Evolutionary conservation across 2,329 filamentous ascomycete species (phyloP).

Genomic region (Xylariaceae sp.): DNA sequence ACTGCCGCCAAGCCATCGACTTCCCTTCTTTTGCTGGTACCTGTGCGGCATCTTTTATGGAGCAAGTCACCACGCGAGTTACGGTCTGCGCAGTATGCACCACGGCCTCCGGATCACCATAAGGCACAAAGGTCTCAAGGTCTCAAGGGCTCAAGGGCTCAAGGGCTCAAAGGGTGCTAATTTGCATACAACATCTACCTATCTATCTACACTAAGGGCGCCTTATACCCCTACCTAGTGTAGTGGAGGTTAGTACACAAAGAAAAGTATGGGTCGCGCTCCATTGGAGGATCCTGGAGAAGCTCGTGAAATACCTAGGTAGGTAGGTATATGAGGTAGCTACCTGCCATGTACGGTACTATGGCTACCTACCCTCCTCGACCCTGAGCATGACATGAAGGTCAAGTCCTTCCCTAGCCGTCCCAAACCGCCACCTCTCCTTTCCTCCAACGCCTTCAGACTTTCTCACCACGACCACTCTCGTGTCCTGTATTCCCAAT

Average conservation of each 20-base stretch:
- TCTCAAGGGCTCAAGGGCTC: no score
- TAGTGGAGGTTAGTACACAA: no score
- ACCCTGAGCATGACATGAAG: constrained; percentile 9
- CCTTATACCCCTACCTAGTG: background rate
- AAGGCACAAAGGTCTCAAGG: constrained; percentile 1
- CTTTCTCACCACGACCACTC: constrained; percentile 25
- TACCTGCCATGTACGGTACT: background rate
- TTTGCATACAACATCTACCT: constrained; percentile 6
- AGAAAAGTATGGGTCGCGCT: constrained; percentile 15
- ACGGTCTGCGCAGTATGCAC: constrained; percentile 1
- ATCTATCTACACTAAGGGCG: background rate
- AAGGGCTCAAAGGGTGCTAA: background rate
- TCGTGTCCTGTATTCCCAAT: constrained; percentile 16
- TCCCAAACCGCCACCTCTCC: constrained; percentile 14
- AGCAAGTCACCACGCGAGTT: constrained; percentile 8
- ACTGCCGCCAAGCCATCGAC: constrained; percentile 13
- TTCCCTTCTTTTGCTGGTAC: constrained; percentile 7
- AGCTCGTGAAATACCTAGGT: constrained; percentile 14
- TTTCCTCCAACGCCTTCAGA: constrained; percentile 14
- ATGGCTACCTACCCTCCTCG: background rate
- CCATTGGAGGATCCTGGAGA: constrained; percentile 9
- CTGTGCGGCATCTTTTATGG: constrained; percentile 7
- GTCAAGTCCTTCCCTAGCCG: constrained; percentile 13
- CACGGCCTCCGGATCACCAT: constrained; percentile 2
- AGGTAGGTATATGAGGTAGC: background rate